These are phyloP conservation scores for Holtermanniella nyarrowii DNA, from an alignment of 768 basidiomycete genomes.

Conservation along the genomic window DNA sequence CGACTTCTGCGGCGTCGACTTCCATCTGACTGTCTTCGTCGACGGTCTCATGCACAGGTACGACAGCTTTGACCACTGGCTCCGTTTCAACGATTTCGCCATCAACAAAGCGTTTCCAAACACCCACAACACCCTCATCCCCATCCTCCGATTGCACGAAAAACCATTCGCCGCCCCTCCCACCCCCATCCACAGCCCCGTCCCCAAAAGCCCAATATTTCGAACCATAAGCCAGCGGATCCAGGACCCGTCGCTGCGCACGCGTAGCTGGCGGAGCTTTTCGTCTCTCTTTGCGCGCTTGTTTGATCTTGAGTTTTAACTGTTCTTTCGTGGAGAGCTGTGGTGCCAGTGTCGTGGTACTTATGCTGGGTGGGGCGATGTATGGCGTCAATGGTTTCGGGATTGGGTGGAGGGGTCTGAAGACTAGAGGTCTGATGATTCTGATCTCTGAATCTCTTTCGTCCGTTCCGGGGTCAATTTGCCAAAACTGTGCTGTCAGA, in stretches of 20 bases:
- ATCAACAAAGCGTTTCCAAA: constrained; percentile 7
- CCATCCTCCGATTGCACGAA: neutral
- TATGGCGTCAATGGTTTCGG: neutral
- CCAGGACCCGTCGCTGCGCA: constrained; percentile 24
- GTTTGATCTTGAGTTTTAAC: neutral
- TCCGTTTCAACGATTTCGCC: constrained; percentile 1
- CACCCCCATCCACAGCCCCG: constrained; percentile 3
- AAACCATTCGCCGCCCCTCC: neutral
- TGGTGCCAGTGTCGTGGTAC: neutral
- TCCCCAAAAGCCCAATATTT: constrained; percentile 10
- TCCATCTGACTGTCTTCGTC: neutral
- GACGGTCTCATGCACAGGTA: neutral
- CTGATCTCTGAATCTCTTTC: neutral
- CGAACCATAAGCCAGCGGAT: constrained; percentile 20
- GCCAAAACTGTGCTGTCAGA: neutral
- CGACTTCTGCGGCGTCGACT: neutral
- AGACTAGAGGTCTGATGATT: neutral
- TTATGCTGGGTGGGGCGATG: neutral
- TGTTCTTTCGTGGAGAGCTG: neutral
- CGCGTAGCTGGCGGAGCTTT: constrained; percentile 20
- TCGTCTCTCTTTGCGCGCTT: constrained; percentile 3
- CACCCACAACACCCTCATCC: constrained; percentile 7
- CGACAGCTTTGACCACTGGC: neutral
- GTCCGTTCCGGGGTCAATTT: neutral
- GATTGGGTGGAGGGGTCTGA: neutral